Percentiles rank a stretch among this genome's conserved stretches.
Conservation (phyloP, 495 filamentous ascomycete species). For the Podospora bellae-mahoneyi region DNA sequence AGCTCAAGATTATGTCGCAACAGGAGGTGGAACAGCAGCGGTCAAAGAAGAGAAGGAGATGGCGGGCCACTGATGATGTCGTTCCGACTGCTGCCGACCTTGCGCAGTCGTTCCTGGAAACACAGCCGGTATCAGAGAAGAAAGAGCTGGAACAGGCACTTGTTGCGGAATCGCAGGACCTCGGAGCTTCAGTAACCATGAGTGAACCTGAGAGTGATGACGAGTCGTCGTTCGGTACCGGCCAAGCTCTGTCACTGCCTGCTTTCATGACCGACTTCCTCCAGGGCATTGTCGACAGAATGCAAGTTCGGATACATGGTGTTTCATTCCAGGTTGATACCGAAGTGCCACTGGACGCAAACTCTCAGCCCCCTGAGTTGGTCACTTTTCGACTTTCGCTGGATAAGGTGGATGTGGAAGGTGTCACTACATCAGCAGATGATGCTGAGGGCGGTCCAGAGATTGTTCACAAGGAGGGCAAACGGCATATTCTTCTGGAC, state of each 20-base stretch:
- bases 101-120: conserved; percentile 80
- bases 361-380: conserved; percentile 46
- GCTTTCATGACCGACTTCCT: conserved; percentile 78
- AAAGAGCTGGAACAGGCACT: conserved; percentile 74
- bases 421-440: conserved; percentile 48
- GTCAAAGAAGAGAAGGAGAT: conserved; percentile 30
- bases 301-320: conserved; percentile 64
- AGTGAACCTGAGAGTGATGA: conserved; percentile 63
- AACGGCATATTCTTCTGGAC: conserved; percentile 60
- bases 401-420: conserved; percentile 63
- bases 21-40: conserved; percentile 32
- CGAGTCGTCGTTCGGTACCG: conserved; percentile 67
- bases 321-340: conserved; percentile 60
- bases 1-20: conserved; percentile 45
- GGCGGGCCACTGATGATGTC: conserved; percentile 34
- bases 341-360: conserved; percentile 59
- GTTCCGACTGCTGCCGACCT: conserved; percentile 79
- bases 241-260: conserved; percentile 70
- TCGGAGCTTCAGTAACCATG: conserved; percentile 51
- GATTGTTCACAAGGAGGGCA: conserved; percentile 53
- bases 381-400: conserved; percentile 65
- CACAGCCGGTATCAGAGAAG: conserved; percentile 72
- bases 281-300: conserved; percentile 74
- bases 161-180: conserved; percentile 60
- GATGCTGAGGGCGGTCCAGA: conserved; percentile 31